Evolutionary conservation across 768 basidiomycete species (phyloP).

Genomic region (Flagelloscypha sp.): DNA sequence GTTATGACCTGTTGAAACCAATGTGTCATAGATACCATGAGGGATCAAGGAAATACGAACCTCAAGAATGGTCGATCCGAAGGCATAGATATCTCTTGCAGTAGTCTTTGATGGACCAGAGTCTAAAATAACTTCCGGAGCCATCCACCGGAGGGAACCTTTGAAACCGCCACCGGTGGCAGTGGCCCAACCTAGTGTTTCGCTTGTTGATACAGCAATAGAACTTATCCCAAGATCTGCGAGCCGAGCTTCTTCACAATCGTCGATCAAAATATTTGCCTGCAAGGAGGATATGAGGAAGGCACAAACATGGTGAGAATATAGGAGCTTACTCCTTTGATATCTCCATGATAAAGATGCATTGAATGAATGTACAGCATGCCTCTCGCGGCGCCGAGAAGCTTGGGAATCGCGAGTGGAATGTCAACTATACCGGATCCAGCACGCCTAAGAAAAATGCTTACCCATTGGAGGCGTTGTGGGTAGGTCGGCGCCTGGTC

Average conservation of each 20-base stretch:
- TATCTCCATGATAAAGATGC: constrained; percentile 15
- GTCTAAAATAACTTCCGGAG: constrained; percentile 5
- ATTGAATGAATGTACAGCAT: constrained; percentile 25
- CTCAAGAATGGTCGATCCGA: constrained; percentile 13
- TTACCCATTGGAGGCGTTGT: background rate
- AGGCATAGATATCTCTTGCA: constrained; percentile 9
- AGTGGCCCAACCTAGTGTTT: constrained; percentile 1
- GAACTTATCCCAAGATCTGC: constrained; percentile 14
- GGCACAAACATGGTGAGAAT: no score
- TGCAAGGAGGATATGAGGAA: constrained; percentile 2
- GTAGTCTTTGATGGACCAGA: constrained; percentile 1
- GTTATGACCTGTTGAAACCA: constrained; percentile 1
- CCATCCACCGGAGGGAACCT: constrained; percentile 13
- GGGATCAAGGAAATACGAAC: background rate
- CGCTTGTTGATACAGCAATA: constrained; percentile 6
- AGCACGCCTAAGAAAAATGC: background rate
- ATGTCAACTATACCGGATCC: background rate
- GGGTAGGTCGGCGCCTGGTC: no score
- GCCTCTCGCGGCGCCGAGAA: constrained; percentile 27
- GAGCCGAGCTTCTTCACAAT: constrained; percentile 7
- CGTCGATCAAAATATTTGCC: constrained; percentile 15
- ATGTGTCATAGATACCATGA: background rate
- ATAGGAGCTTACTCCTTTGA: constrained; percentile 14
- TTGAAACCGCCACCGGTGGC: constrained; percentile 4
- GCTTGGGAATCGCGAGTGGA: constrained; percentile 16